Conservation (phyloP, 2,329 filamentous ascomycete genomes). For the Ilyonectria sp. region DNA sequence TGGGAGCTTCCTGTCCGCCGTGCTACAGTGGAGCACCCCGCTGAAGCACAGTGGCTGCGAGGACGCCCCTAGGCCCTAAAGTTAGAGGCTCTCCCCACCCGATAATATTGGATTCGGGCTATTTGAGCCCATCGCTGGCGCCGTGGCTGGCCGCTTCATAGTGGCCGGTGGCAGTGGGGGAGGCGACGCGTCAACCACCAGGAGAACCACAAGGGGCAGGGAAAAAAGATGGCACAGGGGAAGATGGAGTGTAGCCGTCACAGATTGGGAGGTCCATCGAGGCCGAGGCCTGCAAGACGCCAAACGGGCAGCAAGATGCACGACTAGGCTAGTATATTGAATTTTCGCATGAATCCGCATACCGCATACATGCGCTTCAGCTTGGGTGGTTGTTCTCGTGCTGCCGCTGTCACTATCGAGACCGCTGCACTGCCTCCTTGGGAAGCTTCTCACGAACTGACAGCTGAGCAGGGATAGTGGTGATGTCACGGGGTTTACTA, state of each 20-base stretch:
- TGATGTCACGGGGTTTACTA: conserved; percentile 12
- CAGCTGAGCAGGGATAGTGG: conserved; percentile 18
- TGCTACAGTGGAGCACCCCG: background rate
- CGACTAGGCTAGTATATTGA: background rate
- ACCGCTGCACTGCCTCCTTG: conserved; percentile 24
- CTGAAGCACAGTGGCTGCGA: conserved; percentile 1
- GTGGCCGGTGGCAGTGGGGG: conserved; percentile 13
- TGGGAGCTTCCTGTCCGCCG: background rate
- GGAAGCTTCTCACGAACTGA: background rate
- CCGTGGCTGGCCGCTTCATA: background rate
- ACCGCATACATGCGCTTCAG: conserved; percentile 14
- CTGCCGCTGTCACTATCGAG: background rate
- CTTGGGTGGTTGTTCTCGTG: conserved; percentile 12
- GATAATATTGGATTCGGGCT: conserved; percentile 11
- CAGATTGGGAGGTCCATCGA: conserved; percentile 13
- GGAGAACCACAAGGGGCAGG: background rate
- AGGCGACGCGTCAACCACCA: conserved; percentile 24
- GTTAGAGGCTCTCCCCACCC: conserved; percentile 10
- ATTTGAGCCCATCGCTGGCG: conserved; percentile 4
- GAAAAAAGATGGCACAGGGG: background rate
- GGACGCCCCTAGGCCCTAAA: background rate
- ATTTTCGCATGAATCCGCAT: conserved; percentile 3
- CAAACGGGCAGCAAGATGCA: conserved; percentile 3
- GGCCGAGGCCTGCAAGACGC: conserved; percentile 7
- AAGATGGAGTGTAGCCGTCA: conserved; percentile 1